Conservation (phyloP, 345 rosid genomes). For the Fremontodendron californicum region DNA sequence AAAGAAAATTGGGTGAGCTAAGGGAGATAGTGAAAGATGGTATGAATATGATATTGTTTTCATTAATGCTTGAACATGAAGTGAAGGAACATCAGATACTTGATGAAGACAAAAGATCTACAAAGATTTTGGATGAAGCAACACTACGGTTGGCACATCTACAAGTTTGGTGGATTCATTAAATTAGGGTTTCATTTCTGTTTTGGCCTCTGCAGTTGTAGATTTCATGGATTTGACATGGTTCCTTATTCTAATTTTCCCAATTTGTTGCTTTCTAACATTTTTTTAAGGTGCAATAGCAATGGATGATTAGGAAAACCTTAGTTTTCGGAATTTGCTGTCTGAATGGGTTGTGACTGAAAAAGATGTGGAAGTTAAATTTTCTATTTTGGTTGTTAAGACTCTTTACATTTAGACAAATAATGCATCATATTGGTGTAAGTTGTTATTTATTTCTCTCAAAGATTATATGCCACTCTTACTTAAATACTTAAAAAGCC, state of each 20-base stretch:
- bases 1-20: not conserved
- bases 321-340: constrained; percentile 1
- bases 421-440: not conserved
- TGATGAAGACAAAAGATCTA: constrained; percentile 52
- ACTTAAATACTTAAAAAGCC: no score
- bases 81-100: constrained; percentile 32
- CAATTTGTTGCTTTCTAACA: not conserved
- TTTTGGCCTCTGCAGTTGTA: not conserved
- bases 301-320: constrained; percentile 1
- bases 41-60: constrained; percentile 1
- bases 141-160: constrained; percentile 36
- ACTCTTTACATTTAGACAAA: not conserved
- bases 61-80: constrained; percentile 51
- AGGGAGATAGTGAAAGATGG: constrained; percentile 10
- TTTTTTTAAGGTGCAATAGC: not conserved
- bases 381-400: not conserved
- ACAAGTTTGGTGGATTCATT: constrained; percentile 34
- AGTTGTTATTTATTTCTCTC: no score
- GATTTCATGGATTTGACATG: constrained; percentile 7
- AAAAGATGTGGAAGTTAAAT: not conserved
- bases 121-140: constrained; percentile 47
- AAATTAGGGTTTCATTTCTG: not conserved
- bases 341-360: not conserved
- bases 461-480: no score
- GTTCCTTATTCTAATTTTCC: not conserved